phyloP scores from a whole-genome alignment of 192 early-diverging fungal genomes.

The Kickxella alabastrina region DNA sequence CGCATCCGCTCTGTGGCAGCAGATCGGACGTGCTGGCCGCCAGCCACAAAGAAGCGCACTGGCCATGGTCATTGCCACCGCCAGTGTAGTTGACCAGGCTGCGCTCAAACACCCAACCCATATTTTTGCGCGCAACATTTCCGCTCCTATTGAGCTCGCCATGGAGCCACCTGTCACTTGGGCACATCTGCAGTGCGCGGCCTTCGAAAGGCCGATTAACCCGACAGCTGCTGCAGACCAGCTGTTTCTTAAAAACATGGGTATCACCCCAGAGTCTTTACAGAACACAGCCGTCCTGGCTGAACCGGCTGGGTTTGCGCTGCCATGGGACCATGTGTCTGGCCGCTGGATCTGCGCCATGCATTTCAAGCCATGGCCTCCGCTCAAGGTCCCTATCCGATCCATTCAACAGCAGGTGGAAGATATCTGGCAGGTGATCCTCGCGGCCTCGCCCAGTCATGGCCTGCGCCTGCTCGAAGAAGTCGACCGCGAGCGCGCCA shows the following conservation, averaged over 20 bases:
- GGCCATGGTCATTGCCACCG: conserved; percentile 58
- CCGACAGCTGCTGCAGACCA: background rate
- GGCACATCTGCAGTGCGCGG: conserved; percentile 71
- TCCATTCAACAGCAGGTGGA: background rate
- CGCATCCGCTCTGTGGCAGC: conserved; percentile 56
- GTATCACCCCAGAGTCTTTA: background rate
- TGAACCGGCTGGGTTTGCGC: background rate
- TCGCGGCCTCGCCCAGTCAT: background rate
- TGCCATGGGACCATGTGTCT: conserved; percentile 14
- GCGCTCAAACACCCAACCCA: conserved; percentile 24
- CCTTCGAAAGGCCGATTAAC: conserved; percentile 53
- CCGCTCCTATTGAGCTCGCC: conserved; percentile 37
- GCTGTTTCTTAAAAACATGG: background rate
- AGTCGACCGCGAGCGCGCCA: conserved; percentile 25
- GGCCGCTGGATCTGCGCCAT: conserved; percentile 12
- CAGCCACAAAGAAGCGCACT: conserved; percentile 55
- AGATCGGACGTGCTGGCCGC: conserved; percentile 73
- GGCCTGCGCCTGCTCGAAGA: conserved; percentile 31
- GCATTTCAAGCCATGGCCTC: conserved; percentile 34
- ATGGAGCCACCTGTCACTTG: conserved; percentile 30
- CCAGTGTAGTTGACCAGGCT: conserved; percentile 58
- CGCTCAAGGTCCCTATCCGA: conserved; percentile 32
- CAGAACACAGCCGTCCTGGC: background rate
- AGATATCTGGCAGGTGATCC: conserved; percentile 21
- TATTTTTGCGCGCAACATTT: conserved; percentile 54